phyloP scores from a whole-genome alignment of 2,329 filamentous ascomycete genomes.

The Raffaelea ambrosiae region DNA sequence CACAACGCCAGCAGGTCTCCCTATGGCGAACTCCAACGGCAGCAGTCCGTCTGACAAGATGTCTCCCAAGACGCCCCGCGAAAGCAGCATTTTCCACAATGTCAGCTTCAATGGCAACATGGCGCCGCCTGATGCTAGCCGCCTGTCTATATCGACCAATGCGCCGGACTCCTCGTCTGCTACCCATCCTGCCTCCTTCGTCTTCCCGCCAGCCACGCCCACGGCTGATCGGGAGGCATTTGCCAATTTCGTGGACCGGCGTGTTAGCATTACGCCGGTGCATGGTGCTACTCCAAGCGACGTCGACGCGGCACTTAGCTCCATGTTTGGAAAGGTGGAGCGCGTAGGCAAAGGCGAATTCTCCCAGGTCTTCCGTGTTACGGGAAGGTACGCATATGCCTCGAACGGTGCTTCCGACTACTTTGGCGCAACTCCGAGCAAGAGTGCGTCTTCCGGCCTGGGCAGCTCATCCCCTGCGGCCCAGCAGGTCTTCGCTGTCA shows the following conservation, averaged over 20 bases:
- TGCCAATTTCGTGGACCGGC: constrained; percentile 44
- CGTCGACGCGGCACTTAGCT: constrained; percentile 64
- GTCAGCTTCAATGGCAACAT: constrained; percentile 25
- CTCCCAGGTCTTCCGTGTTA: constrained; percentile 81
- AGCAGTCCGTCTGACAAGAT: constrained; percentile 36
- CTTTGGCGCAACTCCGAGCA: constrained; percentile 15
- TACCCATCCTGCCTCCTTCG: constrained; percentile 21
- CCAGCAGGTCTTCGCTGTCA: constrained; percentile 75
- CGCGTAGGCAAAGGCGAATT: constrained; percentile 84
- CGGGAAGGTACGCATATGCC: constrained; percentile 20
- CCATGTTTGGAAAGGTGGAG: constrained; percentile 73
- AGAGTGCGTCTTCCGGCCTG: constrained; percentile 11
- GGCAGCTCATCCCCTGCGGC: constrained; percentile 27
- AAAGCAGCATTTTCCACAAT: constrained; percentile 31
- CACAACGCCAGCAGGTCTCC: not conserved
- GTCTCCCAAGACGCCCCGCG: constrained; percentile 72
- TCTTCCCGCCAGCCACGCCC: constrained; percentile 66
- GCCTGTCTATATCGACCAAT: constrained; percentile 66
- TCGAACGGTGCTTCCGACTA: constrained; percentile 24
- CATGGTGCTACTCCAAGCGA: constrained; percentile 63
- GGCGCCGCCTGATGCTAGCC: constrained; percentile 70
- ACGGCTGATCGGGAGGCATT: constrained; percentile 51
- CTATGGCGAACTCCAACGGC: constrained; percentile 52
- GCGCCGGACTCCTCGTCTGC: not conserved
- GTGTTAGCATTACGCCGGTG: constrained; percentile 58